Percentiles rank a stretch among this genome's conserved stretches.
Evolutionary conservation across 176 grass and related monocot species (phyloP).

Genomic region (Coix lacrymajobi): DNA sequence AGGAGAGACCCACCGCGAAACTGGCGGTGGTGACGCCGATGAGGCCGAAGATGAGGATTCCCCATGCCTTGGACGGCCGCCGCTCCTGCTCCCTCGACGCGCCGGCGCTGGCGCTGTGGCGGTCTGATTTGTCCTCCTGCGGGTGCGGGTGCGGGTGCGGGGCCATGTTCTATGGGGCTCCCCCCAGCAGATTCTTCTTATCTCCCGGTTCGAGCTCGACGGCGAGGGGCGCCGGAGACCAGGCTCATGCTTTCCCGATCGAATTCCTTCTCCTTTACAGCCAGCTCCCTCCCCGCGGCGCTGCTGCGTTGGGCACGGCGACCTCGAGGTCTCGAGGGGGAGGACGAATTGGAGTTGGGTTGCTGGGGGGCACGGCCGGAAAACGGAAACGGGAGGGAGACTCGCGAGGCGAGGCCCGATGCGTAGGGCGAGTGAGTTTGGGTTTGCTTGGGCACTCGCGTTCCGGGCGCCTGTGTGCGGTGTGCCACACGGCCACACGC

Average conservation of each 20-base stretch:
- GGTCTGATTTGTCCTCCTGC: slow-evolving; percentile 22
- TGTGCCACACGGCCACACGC: too few relatives aligned
- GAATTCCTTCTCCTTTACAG: background rate
- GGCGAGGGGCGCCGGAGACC: slow-evolving; percentile 2
- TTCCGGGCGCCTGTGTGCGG: background rate
- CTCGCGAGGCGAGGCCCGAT: background rate
- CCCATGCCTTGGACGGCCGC: slow-evolving; percentile 66
- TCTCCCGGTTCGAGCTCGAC: slow-evolving; percentile 38
- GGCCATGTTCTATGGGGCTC: slow-evolving; percentile 26
- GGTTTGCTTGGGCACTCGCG: too few relatives aligned
- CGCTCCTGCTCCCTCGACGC: slow-evolving; percentile 32
- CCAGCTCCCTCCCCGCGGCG: background rate
- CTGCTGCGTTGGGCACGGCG: background rate
- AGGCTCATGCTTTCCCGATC: slow-evolving; percentile 31
- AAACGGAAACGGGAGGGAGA: background rate
- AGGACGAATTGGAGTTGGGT: slow-evolving; percentile 33
- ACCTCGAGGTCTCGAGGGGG: background rate
- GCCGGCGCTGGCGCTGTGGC: slow-evolving; percentile 18
- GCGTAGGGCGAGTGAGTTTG: background rate
- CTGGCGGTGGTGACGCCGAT: slow-evolving; percentile 76
- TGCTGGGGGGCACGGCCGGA: background rate
- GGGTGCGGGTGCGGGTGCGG: background rate
- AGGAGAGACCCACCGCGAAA: slow-evolving; percentile 37
- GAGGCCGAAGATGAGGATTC: slow-evolving; percentile 70
- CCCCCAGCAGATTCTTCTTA: background rate